These are phyloP conservation scores for Mucor lusitanicus DNA, from an alignment of 371 early-diverging fungal genomes.

Conservation along the genomic window DNA sequence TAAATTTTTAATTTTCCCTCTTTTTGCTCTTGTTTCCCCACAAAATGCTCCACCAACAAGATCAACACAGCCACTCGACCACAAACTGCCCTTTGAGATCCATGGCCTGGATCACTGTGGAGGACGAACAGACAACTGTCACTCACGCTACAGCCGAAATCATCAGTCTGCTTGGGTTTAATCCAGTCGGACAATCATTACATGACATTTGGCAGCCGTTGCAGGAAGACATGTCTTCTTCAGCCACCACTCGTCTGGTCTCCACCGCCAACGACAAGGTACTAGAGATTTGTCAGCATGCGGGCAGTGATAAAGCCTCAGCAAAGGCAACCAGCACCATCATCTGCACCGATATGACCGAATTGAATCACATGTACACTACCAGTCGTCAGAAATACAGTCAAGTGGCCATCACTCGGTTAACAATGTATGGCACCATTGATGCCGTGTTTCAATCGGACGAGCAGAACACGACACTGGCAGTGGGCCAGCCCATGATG, in stretches of 20 bases:
- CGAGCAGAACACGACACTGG: neutral
- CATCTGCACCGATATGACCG: slow-evolving; percentile 23
- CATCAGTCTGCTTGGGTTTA: slow-evolving; percentile 6
- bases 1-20: neutral
- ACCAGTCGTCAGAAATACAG: neutral
- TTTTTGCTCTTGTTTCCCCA: neutral
- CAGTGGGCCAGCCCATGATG: slow-evolving; percentile 29
- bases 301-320: neutral
- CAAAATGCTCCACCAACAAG: neutral
- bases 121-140: slow-evolving; percentile 6
- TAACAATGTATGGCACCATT: slow-evolving; percentile 33
- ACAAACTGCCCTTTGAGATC: slow-evolving; percentile 24
- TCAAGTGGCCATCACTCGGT: slow-evolving; percentile 15
- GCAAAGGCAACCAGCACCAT: neutral
- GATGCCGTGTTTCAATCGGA: slow-evolving; percentile 14
- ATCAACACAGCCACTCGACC: slow-evolving; percentile 4
- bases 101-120: slow-evolving; percentile 20
- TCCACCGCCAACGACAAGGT: neutral
- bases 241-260: slow-evolving; percentile 3
- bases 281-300: slow-evolving; percentile 13
- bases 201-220: slow-evolving; percentile 8
- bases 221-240: slow-evolving; percentile 1
- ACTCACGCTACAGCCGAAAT: slow-evolving; percentile 19
- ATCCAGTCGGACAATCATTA: slow-evolving; percentile 12
- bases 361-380: slow-evolving; percentile 12